These are phyloP conservation scores for Auriscalpium microsporum DNA, from an alignment of 768 basidiomycete genomes.

Conservation along the genomic window DNA sequence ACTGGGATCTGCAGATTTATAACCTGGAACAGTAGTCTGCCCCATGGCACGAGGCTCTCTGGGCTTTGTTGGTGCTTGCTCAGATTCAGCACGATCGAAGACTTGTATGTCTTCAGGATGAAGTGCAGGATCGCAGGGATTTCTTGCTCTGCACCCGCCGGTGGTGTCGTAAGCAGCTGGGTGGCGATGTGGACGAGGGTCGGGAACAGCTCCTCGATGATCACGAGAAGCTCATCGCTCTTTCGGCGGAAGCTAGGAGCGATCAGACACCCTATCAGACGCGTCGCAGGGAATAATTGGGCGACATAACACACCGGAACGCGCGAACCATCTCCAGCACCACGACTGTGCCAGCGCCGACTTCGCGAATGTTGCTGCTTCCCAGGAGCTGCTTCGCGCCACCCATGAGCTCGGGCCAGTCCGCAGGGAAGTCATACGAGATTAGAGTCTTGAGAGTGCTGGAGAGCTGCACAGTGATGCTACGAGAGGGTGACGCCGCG, in stretches of 20 bases:
- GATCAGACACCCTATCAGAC: background rate
- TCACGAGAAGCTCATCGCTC: constrained; percentile 44
- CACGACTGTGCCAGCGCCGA: constrained; percentile 76
- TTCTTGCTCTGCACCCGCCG: constrained; percentile 51
- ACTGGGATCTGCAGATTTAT: constrained; percentile 64
- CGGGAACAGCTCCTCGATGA: constrained; percentile 64
- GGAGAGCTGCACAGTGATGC: constrained; percentile 70
- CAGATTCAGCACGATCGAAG: constrained; percentile 68
- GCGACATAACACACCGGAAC: constrained; percentile 43
- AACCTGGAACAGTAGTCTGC: constrained; percentile 69
- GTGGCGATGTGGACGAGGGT: constrained; percentile 67
- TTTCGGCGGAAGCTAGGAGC: constrained; percentile 59
- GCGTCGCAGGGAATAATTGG: background rate
- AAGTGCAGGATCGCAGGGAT: constrained; percentile 79
- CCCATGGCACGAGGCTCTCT: constrained; percentile 82
- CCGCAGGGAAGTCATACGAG: constrained; percentile 67
- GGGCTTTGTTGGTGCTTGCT: constrained; percentile 64
- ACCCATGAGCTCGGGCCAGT: constrained; percentile 65
- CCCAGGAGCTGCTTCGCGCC: constrained; percentile 55
- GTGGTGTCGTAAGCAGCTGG: constrained; percentile 57
- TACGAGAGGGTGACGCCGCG: constrained; percentile 53
- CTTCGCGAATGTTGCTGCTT: constrained; percentile 59
- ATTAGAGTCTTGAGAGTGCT: constrained; percentile 66
- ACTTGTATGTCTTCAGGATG: constrained; percentile 82
- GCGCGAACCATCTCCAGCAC: constrained; percentile 71